Evolutionary conservation across 345 rosid species (phyloP).

Genomic region (Hypericum perforatum): DNA sequence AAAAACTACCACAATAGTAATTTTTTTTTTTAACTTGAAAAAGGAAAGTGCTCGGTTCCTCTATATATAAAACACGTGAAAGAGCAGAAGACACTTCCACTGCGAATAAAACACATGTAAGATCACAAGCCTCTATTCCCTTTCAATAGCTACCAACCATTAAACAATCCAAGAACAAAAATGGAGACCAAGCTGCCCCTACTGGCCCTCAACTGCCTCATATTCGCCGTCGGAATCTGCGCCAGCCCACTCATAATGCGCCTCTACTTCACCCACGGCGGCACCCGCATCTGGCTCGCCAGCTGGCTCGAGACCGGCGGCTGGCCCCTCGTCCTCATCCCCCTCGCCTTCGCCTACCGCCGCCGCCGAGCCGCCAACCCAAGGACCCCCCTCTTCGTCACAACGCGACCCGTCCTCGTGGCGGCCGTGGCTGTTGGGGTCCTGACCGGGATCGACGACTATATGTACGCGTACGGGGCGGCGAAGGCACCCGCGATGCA

Average conservation of each 20-base stretch:
- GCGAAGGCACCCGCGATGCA: not conserved
- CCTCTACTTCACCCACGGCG: not conserved
- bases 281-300: not conserved
- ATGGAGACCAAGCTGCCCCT: not conserved
- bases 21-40: too few relatives aligned
- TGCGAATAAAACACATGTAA: too few relatives aligned
- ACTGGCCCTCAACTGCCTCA: not conserved
- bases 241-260: not conserved
- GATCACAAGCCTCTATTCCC: too few relatives aligned
- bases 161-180: not conserved
- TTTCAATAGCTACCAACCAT: too few relatives aligned
- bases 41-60: too few relatives aligned
- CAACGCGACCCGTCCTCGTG: too few relatives aligned
- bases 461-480: not conserved
- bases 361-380: not conserved
- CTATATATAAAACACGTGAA: too few relatives aligned
- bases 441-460: not conserved
- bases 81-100: too few relatives aligned
- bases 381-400: not conserved
- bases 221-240: not conserved
- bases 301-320: too few relatives aligned
- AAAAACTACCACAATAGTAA: too few relatives aligned
- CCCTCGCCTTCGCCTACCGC: not conserved
- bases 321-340: not conserved
- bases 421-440: not conserved